Evolutionary conservation across 1,284 basidiomycete genomes (phyloP), one percentile per base, ranked within the genome.

Genomic region (Ustilago vetiveriae): DNA sequence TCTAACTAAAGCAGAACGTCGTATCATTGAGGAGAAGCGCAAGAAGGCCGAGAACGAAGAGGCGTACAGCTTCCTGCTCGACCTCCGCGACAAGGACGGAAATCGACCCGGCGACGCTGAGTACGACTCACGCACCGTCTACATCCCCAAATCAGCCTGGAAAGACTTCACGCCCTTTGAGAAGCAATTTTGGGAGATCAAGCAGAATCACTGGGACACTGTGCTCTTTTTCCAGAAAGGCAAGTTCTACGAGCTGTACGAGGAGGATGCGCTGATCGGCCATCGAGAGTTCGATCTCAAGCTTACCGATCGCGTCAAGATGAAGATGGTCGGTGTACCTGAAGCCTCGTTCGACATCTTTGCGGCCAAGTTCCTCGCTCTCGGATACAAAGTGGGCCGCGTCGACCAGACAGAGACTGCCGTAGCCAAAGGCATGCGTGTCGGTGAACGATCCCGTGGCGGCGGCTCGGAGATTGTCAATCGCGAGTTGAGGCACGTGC

Each of bases 391-490:
- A 84, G 83, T 98, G 54, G 96, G 96, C 16, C 89, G 92, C 14
- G 96, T 98, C 10, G 95, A 98, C 79, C 96, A 99, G 83, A 89
- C 90, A 3, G 96, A 99, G 84, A 99, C 96, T 0, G 94, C 91
- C 2, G 84, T 88, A 14, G 87, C 86, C 68, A 74, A 85, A 67
- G 86, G 87, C 68, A 87, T 88, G 84, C 83, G 83, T 74, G 86
- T 70, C 84, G 86, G 73, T 81, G 84, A 73, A 69, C 85, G 83
- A 33, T 83, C 84, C 27, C 85, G 87, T 29, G 78, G 76, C 35
- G 76, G 72, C 24, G 76, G 75, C 35, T 86, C 87, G 56, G 85
- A 82, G 48, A 83, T 82, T 49, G 80, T 82, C 42, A 75, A 78
- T 42, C 77, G 95, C 56, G 95, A 95, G 79, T 86, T 99, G 38